Evolutionary conservation across 352 stramenopile genomes (phyloP), one percentile per base, ranked within the genome.

Genomic region (Stramenopiles sp.): DNA sequence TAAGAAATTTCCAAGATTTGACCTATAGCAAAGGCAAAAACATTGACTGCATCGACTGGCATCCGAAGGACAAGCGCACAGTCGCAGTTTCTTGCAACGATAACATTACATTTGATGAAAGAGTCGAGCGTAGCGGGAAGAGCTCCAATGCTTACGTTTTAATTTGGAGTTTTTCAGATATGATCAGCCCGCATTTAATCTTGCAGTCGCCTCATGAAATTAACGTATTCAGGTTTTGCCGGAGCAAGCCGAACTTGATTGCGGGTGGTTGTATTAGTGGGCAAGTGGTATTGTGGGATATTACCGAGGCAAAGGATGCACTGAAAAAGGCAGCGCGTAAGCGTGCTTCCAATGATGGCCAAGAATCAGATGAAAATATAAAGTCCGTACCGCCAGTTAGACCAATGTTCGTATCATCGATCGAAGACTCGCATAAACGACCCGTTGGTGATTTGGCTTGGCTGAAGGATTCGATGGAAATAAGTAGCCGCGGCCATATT

Each of bases 161-260:
- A 32, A 87, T 97, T 55, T 97, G 92, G 93, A 95, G 97, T 82
- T 97, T 97, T 82, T 87, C 90, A 0, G 91, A 97, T 81, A 86
- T 96, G n/a, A 96, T 97, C 71, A 91, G 95, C 81, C 93, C 92
- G 14, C 89, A 95, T 84, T 84, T 97, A 80, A 94, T 96, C 86
- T 90, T 97, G 25, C 89, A 97, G 84, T 88, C 90, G 0, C 92
- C 92, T 0, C 91, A 96, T 75, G 92, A 97, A 80, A 90, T 95
- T 7, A 85, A 92, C 39, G 86, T 88, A 44, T 90, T 97, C 84
- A 86, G 89, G 0, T 96, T 95, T 83, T 96, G 97, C 85, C 90
- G 91, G 7, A 88, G 88, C 8, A 86, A 92, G 81, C 92, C 92
- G 25, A 86, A 93, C 67, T 85, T 96, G 67, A 86, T 96, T 8